Conservation (phyloP, 176 grass and related monocot species). For the Oryza meyeriana region DNA sequence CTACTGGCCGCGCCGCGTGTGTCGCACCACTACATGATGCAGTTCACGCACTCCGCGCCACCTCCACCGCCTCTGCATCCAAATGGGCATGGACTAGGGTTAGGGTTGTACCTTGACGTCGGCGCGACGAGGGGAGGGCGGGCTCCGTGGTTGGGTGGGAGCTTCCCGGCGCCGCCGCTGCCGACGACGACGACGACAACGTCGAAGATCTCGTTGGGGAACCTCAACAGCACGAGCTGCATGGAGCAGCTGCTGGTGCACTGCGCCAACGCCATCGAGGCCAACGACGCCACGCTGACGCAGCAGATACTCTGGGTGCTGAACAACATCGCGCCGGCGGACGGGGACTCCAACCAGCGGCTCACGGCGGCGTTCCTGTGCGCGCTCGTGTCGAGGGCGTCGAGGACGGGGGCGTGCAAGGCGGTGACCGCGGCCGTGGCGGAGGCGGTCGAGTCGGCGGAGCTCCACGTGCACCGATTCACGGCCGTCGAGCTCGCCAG, state of each 20-base stretch:
- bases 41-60: conserved; percentile 74
- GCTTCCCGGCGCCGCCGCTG: conserved; percentile 37
- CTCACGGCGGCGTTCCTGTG: conserved; percentile 88
- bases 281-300: conserved; percentile 91
- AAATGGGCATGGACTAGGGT: conserved; percentile 49
- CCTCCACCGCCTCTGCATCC: conserved; percentile 46
- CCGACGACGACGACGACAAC: too few relatives aligned
- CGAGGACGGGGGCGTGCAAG: conserved; percentile 82
- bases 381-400: conserved; percentile 78
- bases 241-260: conserved; percentile 99
- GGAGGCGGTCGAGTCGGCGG: conserved; percentile 41
- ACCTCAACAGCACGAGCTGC: conserved; percentile 67
- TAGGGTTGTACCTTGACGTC: conserved; percentile 55
- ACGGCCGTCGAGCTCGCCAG: conserved; percentile 79
- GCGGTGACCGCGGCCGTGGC: conserved; percentile 53
- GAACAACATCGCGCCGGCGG: conserved; percentile 93
- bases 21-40: conserved; percentile 77
- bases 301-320: conserved; percentile 99
- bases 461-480: conserved; percentile 68
- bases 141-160: conserved; percentile 38
- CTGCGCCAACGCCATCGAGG: conserved; percentile 96
- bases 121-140: conserved; percentile 17
- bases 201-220: conserved; percentile 62
- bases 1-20: neutral
- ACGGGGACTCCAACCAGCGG: conserved; percentile 88